Conservation (phyloP, 257 asterid genomes). For the Penstemon barbatus region DNA sequence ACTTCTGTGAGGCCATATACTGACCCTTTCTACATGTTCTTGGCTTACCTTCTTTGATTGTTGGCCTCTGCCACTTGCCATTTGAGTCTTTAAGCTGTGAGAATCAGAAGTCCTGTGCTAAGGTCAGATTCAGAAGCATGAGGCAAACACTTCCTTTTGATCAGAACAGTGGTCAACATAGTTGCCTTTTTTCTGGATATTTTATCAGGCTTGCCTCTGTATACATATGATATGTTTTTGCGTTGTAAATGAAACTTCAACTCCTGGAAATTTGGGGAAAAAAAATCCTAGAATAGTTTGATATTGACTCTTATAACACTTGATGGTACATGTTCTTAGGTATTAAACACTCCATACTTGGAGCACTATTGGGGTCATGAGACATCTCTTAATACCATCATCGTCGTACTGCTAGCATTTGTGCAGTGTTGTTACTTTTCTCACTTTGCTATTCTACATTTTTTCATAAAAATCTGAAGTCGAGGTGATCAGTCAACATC, state of each 20-base stretch:
- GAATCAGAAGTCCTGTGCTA: background rate
- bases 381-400: constrained; percentile 6
- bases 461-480: background rate
- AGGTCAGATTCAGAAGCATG: background rate
- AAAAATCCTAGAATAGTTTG: background rate
- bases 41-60: background rate
- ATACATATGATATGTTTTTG: background rate
- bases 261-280: background rate
- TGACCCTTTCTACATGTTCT: background rate
- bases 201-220: too few species aligned
- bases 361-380: background rate
- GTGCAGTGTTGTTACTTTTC: background rate
- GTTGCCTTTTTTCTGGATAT: too few species aligned
- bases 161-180: too few species aligned
- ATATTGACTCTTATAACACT: background rate
- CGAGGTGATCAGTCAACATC: background rate
- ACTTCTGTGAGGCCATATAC: background rate
- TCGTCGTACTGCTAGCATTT: background rate
- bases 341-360: background rate
- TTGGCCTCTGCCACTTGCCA: background rate
- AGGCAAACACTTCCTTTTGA: background rate
- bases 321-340: background rate
- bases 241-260: background rate
- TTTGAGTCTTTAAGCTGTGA: background rate
- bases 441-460: background rate